phyloP scores from a whole-genome alignment of 345 rosid genomes.

The Erodium maritimum region DNA sequence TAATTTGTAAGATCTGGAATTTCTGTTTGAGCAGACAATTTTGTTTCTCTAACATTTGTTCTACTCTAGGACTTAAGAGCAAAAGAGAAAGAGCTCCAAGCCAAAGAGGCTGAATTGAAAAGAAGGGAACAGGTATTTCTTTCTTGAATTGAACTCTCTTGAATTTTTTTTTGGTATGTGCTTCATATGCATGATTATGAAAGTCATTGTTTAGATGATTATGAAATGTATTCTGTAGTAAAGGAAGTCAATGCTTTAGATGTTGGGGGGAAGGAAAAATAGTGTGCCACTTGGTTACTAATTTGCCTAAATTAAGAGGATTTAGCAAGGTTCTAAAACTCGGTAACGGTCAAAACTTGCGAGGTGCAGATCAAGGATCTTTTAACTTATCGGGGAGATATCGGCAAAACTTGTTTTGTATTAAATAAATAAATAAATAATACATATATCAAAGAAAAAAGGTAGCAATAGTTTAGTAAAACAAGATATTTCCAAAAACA shows the following conservation, averaged over 20 bases:
- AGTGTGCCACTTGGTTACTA: not conserved
- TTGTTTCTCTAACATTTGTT: not conserved
- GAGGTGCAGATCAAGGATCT: too few species aligned
- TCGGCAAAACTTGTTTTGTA: too few species aligned
- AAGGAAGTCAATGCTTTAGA: not conserved
- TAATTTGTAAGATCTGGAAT: constrained; percentile 3
- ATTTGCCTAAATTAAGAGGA: not conserved
- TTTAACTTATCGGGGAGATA: too few species aligned
- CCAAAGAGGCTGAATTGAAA: constrained; percentile 81
- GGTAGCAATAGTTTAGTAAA: too few species aligned
- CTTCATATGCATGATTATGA: not conserved
- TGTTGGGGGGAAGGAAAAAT: not conserved
- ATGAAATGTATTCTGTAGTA: not conserved
- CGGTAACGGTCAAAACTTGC: too few species aligned
- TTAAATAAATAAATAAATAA: too few species aligned
- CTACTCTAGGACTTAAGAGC: constrained; percentile 56
- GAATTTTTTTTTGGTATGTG: not conserved
- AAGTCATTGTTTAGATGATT: not conserved
- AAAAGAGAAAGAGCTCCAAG: constrained; percentile 88
- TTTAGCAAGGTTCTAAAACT: too few species aligned
- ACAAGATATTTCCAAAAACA: too few species aligned
- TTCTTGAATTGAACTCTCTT: not conserved
- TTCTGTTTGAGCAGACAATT: constrained; percentile 1
- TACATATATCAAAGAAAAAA: too few species aligned
- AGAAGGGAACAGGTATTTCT: constrained; percentile 63